Conservation (phyloP, 1,284 basidiomycete species). For the Schizopora paradoxa region DNA sequence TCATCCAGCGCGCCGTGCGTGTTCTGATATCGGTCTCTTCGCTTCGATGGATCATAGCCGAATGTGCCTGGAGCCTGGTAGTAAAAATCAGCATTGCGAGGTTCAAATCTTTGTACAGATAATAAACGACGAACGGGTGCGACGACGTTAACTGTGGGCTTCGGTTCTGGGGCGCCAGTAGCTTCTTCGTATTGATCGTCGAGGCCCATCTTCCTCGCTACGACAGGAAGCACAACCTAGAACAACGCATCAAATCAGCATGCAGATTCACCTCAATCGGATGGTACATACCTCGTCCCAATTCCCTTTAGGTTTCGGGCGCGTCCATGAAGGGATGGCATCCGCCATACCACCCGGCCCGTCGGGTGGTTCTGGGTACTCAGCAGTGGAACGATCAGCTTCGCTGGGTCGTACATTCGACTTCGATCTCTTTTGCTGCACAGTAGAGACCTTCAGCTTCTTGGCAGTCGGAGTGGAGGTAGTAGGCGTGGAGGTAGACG, state of each 20-base stretch:
- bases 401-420: too few species aligned
- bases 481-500: conserved; percentile 25
- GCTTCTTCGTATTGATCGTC: conserved; percentile 61
- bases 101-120: conserved; percentile 11
- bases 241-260: conserved; percentile 2
- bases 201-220: conserved; percentile 78
- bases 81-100: conserved; percentile 15
- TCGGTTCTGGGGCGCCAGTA: conserved; percentile 55
- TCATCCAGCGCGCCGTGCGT: conserved; percentile 32
- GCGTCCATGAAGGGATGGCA: conserved; percentile 74
- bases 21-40: conserved; percentile 35
- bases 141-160: conserved; percentile 26
- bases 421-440: conserved; percentile 26
- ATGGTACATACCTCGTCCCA: conserved; percentile 66
- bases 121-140: conserved; percentile 19
- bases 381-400: conserved; percentile 44
- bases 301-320: conserved; percentile 60
- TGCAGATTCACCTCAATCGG: conserved; percentile 1
- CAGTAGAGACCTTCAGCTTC: conserved; percentile 29
- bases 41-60: conserved; percentile 64
- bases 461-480: conserved; percentile 31
- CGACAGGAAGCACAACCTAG: conserved; percentile 63
- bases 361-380: conserved; percentile 53
- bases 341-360: conserved; percentile 46
- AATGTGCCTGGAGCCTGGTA: conserved; percentile 76